Base-by-base conservation (phyloP, 164 flowering plant genomes). In the Stephania japonica region DNA sequence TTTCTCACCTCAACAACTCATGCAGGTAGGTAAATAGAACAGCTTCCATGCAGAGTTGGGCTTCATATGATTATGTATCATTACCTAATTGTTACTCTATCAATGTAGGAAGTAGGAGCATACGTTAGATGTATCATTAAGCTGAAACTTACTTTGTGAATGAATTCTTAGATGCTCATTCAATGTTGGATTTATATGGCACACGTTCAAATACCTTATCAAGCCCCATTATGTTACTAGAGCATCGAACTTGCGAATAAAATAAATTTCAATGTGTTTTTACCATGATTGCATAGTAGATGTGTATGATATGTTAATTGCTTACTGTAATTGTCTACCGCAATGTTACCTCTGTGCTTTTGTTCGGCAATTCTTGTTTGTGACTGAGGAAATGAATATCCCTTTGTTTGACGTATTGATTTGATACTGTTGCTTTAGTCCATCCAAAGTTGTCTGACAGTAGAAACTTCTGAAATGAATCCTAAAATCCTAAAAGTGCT, bases 1-100 rank as follows among this genome's bases (percentile, higher is more conserved):
- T 56, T 56, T 56, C n/a, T 56, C 2, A 56, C 62, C 62, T 56
- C 62, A 11, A 56, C 62, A 56, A 1, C 62, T 56, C 62, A 56
- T 56, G 21, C n/a, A 19, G 62, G 62, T 56, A 14, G 62, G 62
- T 56, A 56, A 56, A 56, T 56, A 56, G 7, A 56, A 56, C 62
- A 56, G 62, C 62, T 56, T 56, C 21, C 21, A 56, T 56, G 62
- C 62, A 56, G 21, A 56, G 62, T 56, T 56, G 62, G 62, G 18
- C 62, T 56, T 56, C 62, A 56, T 56, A 56, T 56, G 62, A 56
- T 56, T 56, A 56, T 56, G 6, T 56, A 56, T 56, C 62, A 56
- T 56, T 56, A 56, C 62, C 62, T 56, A 56, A 56, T n/a, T 56
- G n/a, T n/a, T 56, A 5, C 62, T 56, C n/a, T 16, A 56, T 56